A percentile compares a stretch with the other conserved stretches of the same genome.
Conservation (phyloP, 495 filamentous ascomycete genomes). For the Thermothielavioides terrestris region DNA sequence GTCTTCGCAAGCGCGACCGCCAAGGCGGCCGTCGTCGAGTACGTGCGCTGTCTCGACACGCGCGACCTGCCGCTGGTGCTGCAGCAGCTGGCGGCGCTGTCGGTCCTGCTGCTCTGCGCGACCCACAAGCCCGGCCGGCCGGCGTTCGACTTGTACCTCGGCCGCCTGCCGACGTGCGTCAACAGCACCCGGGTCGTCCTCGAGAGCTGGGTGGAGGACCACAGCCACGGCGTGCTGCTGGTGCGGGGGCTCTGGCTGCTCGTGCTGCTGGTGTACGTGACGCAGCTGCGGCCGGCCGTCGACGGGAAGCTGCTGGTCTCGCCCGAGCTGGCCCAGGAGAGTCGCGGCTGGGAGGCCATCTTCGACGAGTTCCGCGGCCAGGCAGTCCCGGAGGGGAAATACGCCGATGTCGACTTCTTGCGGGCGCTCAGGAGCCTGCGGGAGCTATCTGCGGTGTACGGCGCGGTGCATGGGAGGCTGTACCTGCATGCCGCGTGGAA, state of each 20-base stretch:
- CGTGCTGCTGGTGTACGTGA: constrained; percentile 22
- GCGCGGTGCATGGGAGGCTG: constrained; percentile 5
- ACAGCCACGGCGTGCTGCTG: constrained; percentile 9
- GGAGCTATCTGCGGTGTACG: constrained; percentile 12
- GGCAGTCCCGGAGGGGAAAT: background rate
- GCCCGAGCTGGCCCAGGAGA: constrained; percentile 1
- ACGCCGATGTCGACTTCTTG: constrained; percentile 13
- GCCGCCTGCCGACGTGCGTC: constrained; percentile 17
- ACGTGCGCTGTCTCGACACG: constrained; percentile 20
- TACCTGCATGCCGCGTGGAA: constrained; percentile 24
- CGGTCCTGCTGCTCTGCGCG: constrained; percentile 15
- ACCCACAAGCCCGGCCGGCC: constrained; percentile 20
- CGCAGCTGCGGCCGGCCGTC: constrained; percentile 24
- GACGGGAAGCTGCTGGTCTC: constrained; percentile 14
- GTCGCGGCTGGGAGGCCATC: constrained; percentile 11
- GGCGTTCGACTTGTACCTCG: constrained; percentile 25
- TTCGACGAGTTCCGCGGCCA: constrained; percentile 2
- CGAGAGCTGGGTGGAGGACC: constrained; percentile 9
- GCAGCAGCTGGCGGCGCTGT: constrained; percentile 18
- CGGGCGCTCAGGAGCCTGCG: constrained; percentile 22
- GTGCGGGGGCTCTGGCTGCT: constrained; percentile 24
- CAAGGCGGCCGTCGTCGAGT: constrained; percentile 18
- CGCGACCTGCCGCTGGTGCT: constrained; percentile 7
- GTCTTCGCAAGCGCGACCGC: constrained; percentile 13
- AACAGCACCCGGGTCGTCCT: constrained; percentile 18